Evolutionary conservation across 2,329 filamentous ascomycete genomes (phyloP).

Genomic region (Fusarium brevicatenulatum): DNA sequence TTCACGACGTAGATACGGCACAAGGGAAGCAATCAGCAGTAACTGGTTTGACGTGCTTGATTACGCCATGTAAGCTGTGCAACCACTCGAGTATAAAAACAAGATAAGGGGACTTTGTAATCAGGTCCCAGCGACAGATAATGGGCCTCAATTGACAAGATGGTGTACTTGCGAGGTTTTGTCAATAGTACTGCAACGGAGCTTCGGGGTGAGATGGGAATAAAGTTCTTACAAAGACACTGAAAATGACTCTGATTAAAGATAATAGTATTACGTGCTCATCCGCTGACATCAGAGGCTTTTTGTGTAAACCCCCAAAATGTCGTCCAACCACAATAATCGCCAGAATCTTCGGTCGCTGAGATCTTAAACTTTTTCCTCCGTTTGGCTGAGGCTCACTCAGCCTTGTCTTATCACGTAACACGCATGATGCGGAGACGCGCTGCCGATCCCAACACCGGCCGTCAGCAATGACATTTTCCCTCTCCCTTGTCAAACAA

Average conservation of each 20-base stretch:
- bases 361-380: background rate
- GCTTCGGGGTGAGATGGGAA: background rate
- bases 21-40: background rate
- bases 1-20: background rate
- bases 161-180: fast-evolving
- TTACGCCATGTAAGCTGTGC: background rate
- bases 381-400: conserved; percentile 1
- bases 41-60: background rate
- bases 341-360: background rate
- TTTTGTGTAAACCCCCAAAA: background rate
- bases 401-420: conserved; percentile 3
- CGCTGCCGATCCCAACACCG: background rate
- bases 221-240: background rate
- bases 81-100: background rate
- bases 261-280: background rate
- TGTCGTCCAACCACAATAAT: background rate
- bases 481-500: background rate
- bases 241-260: background rate
- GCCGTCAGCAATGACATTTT: conserved; percentile 6
- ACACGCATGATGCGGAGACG: conserved; percentile 11
- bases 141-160: background rate
- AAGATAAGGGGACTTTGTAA: background rate
- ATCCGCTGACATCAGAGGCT: background rate
- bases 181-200: fast-evolving
- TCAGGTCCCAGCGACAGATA: background rate